Conservation (phyloP, 148 eudicot genomes). For the Vaccinium corymbosum region DNA sequence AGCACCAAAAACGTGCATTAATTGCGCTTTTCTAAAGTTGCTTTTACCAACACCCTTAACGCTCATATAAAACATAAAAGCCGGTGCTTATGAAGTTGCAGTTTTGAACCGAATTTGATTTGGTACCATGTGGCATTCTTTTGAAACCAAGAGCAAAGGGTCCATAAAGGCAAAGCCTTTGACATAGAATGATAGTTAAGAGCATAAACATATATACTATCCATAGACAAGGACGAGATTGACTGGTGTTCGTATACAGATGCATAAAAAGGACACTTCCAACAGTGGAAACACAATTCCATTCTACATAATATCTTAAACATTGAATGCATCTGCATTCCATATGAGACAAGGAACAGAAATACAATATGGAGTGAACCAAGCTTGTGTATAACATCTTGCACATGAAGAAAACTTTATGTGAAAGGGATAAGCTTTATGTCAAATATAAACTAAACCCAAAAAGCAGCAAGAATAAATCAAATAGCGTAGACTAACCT, state of each 20-base stretch:
- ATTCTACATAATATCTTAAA: not conserved
- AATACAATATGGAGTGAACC: not conserved
- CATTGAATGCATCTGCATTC: not conserved
- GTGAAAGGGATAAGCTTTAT: not conserved
- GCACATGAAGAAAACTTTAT: not conserved
- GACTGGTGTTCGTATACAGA: not conserved
- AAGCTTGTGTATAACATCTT: not conserved
- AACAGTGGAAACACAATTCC: not conserved
- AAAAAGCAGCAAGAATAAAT: constrained; percentile 8
- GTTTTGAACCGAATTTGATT: not conserved
- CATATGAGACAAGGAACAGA: not conserved
- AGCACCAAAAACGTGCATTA: not conserved
- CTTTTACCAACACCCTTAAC: not conserved
- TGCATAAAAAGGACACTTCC: not conserved
- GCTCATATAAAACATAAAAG: not conserved
- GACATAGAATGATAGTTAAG: not conserved
- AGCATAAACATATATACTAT: not conserved
- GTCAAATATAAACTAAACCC: not conserved
- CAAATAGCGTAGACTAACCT: constrained; percentile 41
- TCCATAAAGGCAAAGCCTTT: not conserved
- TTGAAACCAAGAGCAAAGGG: constrained; percentile 4
- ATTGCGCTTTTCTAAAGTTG: not conserved
- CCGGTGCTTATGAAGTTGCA: not conserved
- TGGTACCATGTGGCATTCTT: not conserved
- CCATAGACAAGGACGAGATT: not conserved